Conservation (phyloP, 768 basidiomycete species). For the Porphyrellus cyaneotinctus region DNA sequence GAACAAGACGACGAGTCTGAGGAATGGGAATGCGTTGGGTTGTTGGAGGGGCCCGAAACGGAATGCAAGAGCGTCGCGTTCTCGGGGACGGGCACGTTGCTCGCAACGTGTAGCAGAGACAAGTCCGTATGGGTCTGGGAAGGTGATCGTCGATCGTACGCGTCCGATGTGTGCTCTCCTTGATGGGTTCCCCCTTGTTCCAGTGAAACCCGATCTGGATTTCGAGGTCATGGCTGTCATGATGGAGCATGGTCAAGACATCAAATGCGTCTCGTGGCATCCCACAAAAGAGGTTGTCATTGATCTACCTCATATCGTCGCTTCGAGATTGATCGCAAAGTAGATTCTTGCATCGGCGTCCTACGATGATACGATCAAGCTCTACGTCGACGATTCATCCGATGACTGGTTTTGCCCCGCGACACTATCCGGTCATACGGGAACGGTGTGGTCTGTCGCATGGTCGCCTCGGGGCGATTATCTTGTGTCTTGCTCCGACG, state of each 20-base stretch:
- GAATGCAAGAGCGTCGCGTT: slow-evolving; percentile 94
- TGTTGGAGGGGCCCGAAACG: slow-evolving; percentile 91
- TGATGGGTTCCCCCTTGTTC: neutral
- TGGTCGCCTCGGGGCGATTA: slow-evolving; percentile 77
- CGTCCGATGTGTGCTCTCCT: neutral
- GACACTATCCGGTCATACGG: slow-evolving; percentile 75
- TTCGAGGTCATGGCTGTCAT: slow-evolving; percentile 93
- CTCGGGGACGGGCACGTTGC: slow-evolving; percentile 64
- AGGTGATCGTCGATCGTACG: slow-evolving; percentile 44
- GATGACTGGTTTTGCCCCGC: slow-evolving; percentile 92
- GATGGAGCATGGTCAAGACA: slow-evolving; percentile 97
- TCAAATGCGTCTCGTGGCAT: slow-evolving; percentile 94
- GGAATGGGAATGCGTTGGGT: slow-evolving; percentile 86
- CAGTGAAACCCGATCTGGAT: slow-evolving; percentile 87
- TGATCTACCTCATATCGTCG: neutral
- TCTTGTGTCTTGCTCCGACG: slow-evolving; percentile 85
- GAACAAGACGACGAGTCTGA: slow-evolving; percentile 37
- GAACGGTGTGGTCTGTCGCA: slow-evolving; percentile 89
- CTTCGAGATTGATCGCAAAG: slow-evolving; percentile 12
- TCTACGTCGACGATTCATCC: slow-evolving; percentile 88
- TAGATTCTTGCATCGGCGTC: slow-evolving; percentile 95
- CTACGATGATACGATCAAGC: slow-evolving; percentile 94
- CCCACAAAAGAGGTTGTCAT: slow-evolving; percentile 81
- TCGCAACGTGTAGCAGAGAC: slow-evolving; percentile 95
- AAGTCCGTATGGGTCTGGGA: slow-evolving; percentile 99